phyloP scores from a whole-genome alignment of 768 basidiomycete genomes.

The Wakefieldia striispora region DNA sequence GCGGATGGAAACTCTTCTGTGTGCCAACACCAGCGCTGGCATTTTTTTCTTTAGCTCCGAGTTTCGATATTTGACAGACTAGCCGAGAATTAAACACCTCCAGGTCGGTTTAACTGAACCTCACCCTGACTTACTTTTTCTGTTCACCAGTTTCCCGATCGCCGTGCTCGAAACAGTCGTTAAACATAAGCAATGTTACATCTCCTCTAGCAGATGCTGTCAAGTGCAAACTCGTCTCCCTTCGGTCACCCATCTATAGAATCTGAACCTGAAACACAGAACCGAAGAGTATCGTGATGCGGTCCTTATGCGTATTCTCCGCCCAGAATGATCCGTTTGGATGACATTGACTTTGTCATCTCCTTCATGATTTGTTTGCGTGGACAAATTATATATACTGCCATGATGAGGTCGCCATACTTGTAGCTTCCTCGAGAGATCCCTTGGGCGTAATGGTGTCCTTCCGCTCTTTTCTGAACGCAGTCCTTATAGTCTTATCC shows the following conservation, averaged over 20 bases:
- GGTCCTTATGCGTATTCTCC: no score
- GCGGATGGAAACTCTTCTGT: neutral
- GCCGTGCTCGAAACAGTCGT: no score
- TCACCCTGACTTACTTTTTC: no score
- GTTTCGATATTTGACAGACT: neutral
- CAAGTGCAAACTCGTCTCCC: neutral
- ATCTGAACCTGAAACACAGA: no score
- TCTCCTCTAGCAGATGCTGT: no score
- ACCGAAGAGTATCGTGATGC: no score
- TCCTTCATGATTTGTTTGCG: neutral
- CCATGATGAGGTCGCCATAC: neutral
- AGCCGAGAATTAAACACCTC: no score
- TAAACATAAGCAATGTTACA: no score
- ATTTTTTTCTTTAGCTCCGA: neutral
- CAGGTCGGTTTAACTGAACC: no score
- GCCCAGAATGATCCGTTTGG: neutral
- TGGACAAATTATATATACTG: conserved; percentile 16
- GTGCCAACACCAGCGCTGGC: neutral
- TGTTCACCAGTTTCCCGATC: no score
- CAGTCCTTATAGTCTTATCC: conserved; percentile 11
- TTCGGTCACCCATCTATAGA: neutral
- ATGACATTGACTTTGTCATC: neutral
- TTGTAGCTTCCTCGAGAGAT: neutral
- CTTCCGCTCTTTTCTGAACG: no score
- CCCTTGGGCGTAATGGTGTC: conserved; percentile 14